phyloP scores from a whole-genome alignment of 495 filamentous ascomycete genomes.

The Penicillium goetzii region DNA sequence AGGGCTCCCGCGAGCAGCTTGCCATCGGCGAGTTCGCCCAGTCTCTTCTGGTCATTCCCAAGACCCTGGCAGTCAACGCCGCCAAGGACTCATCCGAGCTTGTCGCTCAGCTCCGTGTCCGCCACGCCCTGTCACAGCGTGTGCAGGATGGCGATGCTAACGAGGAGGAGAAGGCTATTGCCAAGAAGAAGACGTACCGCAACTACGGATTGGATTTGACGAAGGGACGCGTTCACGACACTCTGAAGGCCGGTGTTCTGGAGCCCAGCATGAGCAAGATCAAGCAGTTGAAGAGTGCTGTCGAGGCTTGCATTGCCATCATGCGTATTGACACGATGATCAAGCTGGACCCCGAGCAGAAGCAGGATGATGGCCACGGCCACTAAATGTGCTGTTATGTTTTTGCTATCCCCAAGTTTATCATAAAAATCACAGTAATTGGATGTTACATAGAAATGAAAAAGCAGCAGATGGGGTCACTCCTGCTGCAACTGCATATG shows the following conservation, averaged over 20 bases:
- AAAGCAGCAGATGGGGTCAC: constrained; percentile 20
- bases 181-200: constrained; percentile 94
- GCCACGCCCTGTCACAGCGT: constrained; percentile 92
- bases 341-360: constrained; percentile 91
- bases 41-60: constrained; percentile 91
- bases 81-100: constrained; percentile 95
- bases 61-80: constrained; percentile 95
- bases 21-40: constrained; percentile 97
- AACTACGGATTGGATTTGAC: constrained; percentile 94
- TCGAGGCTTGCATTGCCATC: constrained; percentile 98
- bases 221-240: constrained; percentile 89
- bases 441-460: constrained; percentile 12
- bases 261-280: constrained; percentile 99
- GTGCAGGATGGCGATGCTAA: constrained; percentile 80
- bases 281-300: constrained; percentile 95
- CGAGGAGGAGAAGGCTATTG: constrained; percentile 82
- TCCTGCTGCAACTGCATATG: constrained; percentile 30
- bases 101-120: constrained; percentile 90
- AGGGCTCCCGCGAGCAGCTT: constrained; percentile 94
- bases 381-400: constrained; percentile 35
- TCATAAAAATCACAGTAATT: constrained; percentile 33
- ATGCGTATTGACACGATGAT: constrained; percentile 99
- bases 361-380: constrained; percentile 65
- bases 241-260: constrained; percentile 91
- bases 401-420: constrained; percentile 18